Base-by-base conservation (phyloP, 345 rosid species). In the Stellera chamaejasme region DNA sequence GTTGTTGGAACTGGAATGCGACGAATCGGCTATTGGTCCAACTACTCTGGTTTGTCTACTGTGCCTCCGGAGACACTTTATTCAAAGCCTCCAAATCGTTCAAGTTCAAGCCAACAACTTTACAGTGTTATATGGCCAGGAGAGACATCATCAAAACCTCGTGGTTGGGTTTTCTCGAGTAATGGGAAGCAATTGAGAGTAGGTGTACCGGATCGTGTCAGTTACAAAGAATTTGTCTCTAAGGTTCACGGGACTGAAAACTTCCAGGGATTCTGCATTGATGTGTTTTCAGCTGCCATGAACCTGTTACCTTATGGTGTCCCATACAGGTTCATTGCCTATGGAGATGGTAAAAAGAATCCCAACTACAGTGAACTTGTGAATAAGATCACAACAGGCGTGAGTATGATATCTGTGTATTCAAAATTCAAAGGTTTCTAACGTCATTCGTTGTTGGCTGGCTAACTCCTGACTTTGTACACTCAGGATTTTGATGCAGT, bases 111-210 rank as follows among this genome's bases (percentile, higher is more conserved):
- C 72, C 94, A 76, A 68, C 61, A 86, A 15, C 71, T 93, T 19
- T 61, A 72, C 51, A 54, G 56, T 55, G 96, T 82, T 54, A 82
- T 93, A 54, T 93, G 99, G 99, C 99, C 97, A 0, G 99, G 98
- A 45, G 99, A 88, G 62, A 74, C 88, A n/a, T 59, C 60, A 56
- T 46, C 61, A 27, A 79, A 61, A 43, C 99, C 99, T 41, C 93
- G 94, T 10, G 99, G 99, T 64, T 93, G 99, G 97, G 99, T 80
- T 50, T 88, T 93, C 46, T 82, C 97, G 2, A 84, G 81, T 77
- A 86, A 82, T 56, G 99, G 99, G 72, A 84, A 82, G 70, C 88
- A 68, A 50, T 70, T 93, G 64, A 77, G 67, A 73, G 79, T 93
- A 11, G 99, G 89, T 10, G 97, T 88, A 59, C 99, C 99, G 0